Conservation (phyloP, 352 stramenopile species). For the Phytophthora uliginosa region DNA sequence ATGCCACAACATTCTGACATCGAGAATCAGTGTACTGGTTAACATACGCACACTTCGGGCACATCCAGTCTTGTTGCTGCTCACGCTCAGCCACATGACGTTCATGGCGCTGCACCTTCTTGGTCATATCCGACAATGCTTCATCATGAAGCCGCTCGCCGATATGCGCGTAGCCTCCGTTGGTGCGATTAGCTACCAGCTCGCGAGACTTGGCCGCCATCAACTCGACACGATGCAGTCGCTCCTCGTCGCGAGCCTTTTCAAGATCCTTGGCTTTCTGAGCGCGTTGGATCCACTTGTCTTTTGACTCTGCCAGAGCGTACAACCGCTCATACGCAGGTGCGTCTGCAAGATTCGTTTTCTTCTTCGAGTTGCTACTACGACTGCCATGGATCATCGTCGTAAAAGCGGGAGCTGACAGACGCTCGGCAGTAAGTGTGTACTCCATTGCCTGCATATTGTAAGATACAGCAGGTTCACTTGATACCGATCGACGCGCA, state of each 20-base stretch:
- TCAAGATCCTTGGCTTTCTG: slow-evolving; percentile 77
- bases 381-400: slow-evolving; percentile 17
- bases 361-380: slow-evolving; percentile 39
- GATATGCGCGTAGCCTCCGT: slow-evolving; percentile 68
- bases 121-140: slow-evolving; percentile 72
- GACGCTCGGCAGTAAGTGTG: slow-evolving; percentile 24
- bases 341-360: slow-evolving; percentile 35
- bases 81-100: slow-evolving; percentile 54
- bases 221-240: slow-evolving; percentile 47
- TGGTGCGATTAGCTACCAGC: slow-evolving; percentile 62
- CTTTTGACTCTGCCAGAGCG: slow-evolving; percentile 71
- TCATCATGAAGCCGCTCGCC: slow-evolving; percentile 82
- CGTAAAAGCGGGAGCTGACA: slow-evolving; percentile 33
- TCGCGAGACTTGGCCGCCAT: slow-evolving; percentile 74
- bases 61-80: slow-evolving; percentile 80
- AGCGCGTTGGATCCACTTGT: slow-evolving; percentile 80
- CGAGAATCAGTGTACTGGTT: slow-evolving; percentile 67
- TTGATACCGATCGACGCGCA: slow-evolving; percentile 17
- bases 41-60: slow-evolving; percentile 74
- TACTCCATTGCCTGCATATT: slow-evolving; percentile 53
- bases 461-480: slow-evolving; percentile 44
- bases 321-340: slow-evolving; percentile 75
- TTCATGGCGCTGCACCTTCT: slow-evolving; percentile 61
- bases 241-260: slow-evolving; percentile 53
- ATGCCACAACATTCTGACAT: slow-evolving; percentile 68